Conservation (phyloP, 768 basidiomycete genomes). For the Cantharellus anzutake region DNA sequence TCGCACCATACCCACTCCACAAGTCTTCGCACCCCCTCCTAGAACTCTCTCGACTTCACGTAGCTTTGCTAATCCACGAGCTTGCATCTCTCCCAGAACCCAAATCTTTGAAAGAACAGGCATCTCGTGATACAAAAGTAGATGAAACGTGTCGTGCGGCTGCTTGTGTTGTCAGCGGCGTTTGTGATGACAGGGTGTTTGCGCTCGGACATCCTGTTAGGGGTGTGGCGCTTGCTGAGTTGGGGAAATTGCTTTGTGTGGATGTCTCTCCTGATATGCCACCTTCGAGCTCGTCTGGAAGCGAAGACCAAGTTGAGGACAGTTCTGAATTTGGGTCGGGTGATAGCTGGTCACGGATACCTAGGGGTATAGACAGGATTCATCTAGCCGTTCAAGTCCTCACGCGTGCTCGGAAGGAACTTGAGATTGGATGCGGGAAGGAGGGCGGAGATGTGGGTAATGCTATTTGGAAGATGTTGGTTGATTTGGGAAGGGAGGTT, state of each 20-base stretch:
- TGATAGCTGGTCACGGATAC: neutral
- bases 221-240: slow-evolving; percentile 54
- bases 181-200: slow-evolving; percentile 27
- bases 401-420: slow-evolving; percentile 36
- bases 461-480: slow-evolving; percentile 38
- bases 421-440: slow-evolving; percentile 53
- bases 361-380: slow-evolving; percentile 26
- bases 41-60: slow-evolving; percentile 49
- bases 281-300: slow-evolving; percentile 5
- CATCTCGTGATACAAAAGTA: slow-evolving; percentile 14
- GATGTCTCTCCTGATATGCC: slow-evolving; percentile 27
- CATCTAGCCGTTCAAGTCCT: slow-evolving; percentile 46
- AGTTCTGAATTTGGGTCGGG: neutral
- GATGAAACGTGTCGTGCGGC: slow-evolving; percentile 44
- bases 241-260: slow-evolving; percentile 64
- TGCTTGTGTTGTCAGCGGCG: slow-evolving; percentile 32
- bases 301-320: slow-evolving; percentile 18
- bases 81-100: slow-evolving; percentile 23
- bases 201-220: slow-evolving; percentile 55
- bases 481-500: slow-evolving; percentile 52
- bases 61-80: slow-evolving; percentile 39
- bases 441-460: slow-evolving; percentile 31
- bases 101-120: slow-evolving; percentile 13
- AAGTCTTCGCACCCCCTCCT: slow-evolving; percentile 63
- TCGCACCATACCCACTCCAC: slow-evolving; percentile 33